A percentile compares a stretch with the other conserved stretches of the same genome.
Evolutionary conservation across 192 early-diverging fungal genomes (phyloP).

Genomic region (Chytriomyces sp.): DNA sequence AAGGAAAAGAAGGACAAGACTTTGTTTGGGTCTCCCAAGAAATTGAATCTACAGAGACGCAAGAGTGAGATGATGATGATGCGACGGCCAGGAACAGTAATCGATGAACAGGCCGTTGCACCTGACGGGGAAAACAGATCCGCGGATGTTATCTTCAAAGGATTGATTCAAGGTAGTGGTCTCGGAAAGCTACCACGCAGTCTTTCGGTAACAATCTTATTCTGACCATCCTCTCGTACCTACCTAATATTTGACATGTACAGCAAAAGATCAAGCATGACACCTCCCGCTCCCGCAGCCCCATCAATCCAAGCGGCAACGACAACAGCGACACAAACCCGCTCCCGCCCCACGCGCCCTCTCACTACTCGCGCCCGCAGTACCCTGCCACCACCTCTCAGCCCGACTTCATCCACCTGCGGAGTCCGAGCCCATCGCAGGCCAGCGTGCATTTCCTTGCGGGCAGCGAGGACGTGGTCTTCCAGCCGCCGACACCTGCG

Average conservation of each 20-base stretch:
- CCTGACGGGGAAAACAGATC: not conserved
- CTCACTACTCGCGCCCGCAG: too few relatives aligned
- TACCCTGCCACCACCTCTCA: not conserved
- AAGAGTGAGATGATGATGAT: constrained; percentile 4
- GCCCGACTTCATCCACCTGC: not conserved
- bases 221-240: not conserved
- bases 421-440: not conserved
- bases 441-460: not conserved
- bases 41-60: constrained; percentile 4
- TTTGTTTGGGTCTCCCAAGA: not conserved
- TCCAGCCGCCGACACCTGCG: not conserved
- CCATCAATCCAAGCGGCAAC: not conserved
- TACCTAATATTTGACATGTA: not conserved
- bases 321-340: not conserved
- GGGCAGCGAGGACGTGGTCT: not conserved
- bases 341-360: too few relatives aligned
- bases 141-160: not conserved
- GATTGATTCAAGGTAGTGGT: not conserved
- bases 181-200: not conserved
- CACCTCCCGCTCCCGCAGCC: not conserved
- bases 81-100: not conserved
- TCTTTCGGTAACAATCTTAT: not conserved
- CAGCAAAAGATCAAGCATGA: not conserved
- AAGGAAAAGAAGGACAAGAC: not conserved
- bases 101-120: not conserved